These are phyloP conservation scores for Kockovaella imperatae DNA, from an alignment of 768 basidiomycete genomes.

Conservation along the genomic window DNA sequence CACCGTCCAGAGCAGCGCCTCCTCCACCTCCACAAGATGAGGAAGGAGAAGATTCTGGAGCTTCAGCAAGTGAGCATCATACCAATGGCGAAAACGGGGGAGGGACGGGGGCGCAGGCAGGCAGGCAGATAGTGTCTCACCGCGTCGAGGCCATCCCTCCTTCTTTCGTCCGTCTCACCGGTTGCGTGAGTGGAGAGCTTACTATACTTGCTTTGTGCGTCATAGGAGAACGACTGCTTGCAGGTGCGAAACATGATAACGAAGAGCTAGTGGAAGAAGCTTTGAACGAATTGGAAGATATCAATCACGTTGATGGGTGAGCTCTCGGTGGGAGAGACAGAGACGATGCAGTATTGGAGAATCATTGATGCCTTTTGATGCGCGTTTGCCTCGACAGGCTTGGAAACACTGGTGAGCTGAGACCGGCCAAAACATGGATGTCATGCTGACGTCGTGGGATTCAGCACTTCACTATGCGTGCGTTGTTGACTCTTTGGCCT, in stretches of 20 bases:
- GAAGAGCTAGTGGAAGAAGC: slow-evolving; percentile 60
- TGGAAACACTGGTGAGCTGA: slow-evolving; percentile 64
- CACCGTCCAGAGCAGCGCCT: slow-evolving; percentile 25
- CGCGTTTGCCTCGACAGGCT: slow-evolving; percentile 42
- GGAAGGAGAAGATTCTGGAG: slow-evolving; percentile 26
- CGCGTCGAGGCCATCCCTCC: too few species aligned
- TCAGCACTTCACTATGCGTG: slow-evolving; percentile 67
- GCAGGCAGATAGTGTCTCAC: too few species aligned
- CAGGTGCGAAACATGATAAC: slow-evolving; percentile 66
- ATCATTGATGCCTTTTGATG: background rate
- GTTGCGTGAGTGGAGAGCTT: background rate
- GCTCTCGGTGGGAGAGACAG: slow-evolving; percentile 40
- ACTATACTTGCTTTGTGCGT: background rate
- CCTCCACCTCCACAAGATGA: slow-evolving; percentile 29
- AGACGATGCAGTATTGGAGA: background rate
- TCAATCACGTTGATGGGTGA: slow-evolving; percentile 72
- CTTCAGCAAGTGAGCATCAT: slow-evolving; percentile 27
- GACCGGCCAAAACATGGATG: background rate
- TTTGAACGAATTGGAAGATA: slow-evolving; percentile 53
- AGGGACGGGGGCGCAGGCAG: too few species aligned
- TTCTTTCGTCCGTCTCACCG: background rate
- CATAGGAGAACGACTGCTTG: slow-evolving; percentile 64
- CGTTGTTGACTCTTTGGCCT: slow-evolving; percentile 30
- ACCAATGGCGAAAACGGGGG: background rate
- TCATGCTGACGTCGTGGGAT: background rate